Percentiles rank a stretch among this genome's conserved stretches.
Conservation (phyloP, 352 stramenopile genomes). For the Pythium sukuiense region DNA sequence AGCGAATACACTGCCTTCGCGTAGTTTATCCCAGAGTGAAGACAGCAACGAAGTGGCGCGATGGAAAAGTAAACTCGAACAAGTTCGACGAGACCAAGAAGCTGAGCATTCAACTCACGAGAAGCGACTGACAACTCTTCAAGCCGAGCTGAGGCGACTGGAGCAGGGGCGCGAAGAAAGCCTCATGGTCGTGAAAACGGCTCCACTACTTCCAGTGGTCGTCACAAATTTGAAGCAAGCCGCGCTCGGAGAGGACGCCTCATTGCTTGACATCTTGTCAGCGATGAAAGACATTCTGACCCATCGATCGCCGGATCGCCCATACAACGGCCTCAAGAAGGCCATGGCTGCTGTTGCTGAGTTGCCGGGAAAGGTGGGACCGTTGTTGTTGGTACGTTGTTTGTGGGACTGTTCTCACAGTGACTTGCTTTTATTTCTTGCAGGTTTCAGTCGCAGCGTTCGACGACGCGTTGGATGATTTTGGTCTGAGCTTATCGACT, state of each 20-base stretch:
- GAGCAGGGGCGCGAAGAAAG: conserved; percentile 8
- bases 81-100: conserved; percentile 49
- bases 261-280: conserved; percentile 63
- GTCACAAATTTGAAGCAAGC: conserved; percentile 56
- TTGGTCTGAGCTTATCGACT: conserved; percentile 47
- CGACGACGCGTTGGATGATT: conserved; percentile 71
- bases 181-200: not conserved
- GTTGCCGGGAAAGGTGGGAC: conserved; percentile 60
- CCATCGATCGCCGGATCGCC: conserved; percentile 51
- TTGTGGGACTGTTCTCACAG: not conserved
- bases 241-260: conserved; percentile 40
- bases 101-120: conserved; percentile 40
- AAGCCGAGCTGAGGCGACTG: conserved; percentile 20
- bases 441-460: conserved; percentile 69
- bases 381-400: not conserved
- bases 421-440: not conserved
- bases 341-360: conserved; percentile 67
- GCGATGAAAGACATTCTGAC: conserved; percentile 67
- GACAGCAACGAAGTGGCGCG: conserved; percentile 39
- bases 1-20: conserved; percentile 27
- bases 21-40: conserved; percentile 16
- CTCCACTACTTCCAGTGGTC: not conserved
- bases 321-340: conserved; percentile 84
- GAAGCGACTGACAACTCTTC: conserved; percentile 17
- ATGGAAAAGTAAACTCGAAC: conserved; percentile 63